Conservation (phyloP, 2,329 filamentous ascomycete species). For the Chaetothyriales sp. region DNA sequence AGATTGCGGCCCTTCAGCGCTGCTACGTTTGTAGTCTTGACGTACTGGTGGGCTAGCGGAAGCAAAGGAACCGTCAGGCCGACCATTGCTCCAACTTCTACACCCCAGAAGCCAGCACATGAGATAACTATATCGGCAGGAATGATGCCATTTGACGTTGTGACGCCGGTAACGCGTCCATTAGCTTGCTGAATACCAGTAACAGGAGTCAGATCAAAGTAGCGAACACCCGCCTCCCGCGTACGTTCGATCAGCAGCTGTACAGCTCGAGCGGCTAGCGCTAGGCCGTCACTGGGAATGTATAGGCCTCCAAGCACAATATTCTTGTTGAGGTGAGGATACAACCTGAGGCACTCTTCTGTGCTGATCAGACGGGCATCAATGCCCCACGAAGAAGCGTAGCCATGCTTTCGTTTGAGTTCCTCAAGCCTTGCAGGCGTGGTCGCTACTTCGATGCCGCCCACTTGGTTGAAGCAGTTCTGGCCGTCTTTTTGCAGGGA, state of each 20-base stretch:
- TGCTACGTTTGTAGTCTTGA: slow-evolving; percentile 44
- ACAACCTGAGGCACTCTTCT: slow-evolving; percentile 40
- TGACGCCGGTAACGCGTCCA: slow-evolving; percentile 43
- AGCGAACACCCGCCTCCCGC: slow-evolving; percentile 43
- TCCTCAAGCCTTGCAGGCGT: slow-evolving; percentile 46
- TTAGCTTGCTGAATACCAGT: slow-evolving; percentile 41
- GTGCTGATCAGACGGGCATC: slow-evolving; percentile 38
- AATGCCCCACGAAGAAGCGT: slow-evolving; percentile 48
- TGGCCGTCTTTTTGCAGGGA: slow-evolving; percentile 38
- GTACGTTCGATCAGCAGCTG: slow-evolving; percentile 48
- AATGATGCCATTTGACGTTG: slow-evolving; percentile 35
- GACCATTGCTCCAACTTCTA: slow-evolving; percentile 50
- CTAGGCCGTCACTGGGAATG: slow-evolving; percentile 48
- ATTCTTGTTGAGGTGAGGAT: slow-evolving; percentile 42
- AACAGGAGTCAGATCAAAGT: slow-evolving; percentile 43
- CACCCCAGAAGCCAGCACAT: slow-evolving; percentile 54
- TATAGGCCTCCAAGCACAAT: slow-evolving; percentile 46
- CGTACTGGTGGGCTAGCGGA: slow-evolving; percentile 51
- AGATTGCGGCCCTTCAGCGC: slow-evolving; percentile 30
- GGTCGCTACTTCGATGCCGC: slow-evolving; percentile 49
- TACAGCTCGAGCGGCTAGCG: slow-evolving; percentile 47
- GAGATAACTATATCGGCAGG: slow-evolving; percentile 49
- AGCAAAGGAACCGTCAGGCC: slow-evolving; percentile 45
- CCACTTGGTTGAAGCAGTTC: slow-evolving; percentile 47
- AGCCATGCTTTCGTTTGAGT: slow-evolving; percentile 49